These are phyloP conservation scores for Suhomyces kunorum DNA, from an alignment of 1,139 yeast genomes.

Conservation along the genomic window DNA sequence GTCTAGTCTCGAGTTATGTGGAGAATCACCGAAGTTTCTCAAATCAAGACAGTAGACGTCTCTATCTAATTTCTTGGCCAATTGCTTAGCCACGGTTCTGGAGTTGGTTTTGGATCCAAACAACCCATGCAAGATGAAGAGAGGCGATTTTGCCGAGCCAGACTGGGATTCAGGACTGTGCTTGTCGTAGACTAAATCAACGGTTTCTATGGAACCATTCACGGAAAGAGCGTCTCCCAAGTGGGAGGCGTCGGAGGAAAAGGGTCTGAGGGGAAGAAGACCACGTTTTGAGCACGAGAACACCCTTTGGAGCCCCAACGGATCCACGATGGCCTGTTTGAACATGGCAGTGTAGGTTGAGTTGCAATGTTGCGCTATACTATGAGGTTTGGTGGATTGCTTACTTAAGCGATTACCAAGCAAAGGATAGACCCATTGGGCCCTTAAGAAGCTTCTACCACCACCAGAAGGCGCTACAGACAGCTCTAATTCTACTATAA, in stretches of 20 bases:
- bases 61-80: constrained; percentile 43
- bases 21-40: constrained; percentile 91
- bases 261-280: background rate
- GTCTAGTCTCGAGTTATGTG: constrained; percentile 68
- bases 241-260: constrained; percentile 15
- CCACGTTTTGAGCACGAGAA: background rate
- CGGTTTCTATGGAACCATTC: constrained; percentile 28
- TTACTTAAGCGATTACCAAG: background rate
- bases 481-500: background rate
- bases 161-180: constrained; percentile 26
- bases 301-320: background rate
- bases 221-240: constrained; percentile 29
- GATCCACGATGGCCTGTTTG: background rate
- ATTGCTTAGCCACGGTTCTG: constrained; percentile 64
- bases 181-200: constrained; percentile 32
- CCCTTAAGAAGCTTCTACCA: too few relatives aligned
- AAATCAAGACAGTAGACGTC: constrained; percentile 74
- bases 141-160: constrained; percentile 43
- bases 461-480: too few relatives aligned
- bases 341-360: background rate
- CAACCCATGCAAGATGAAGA: constrained; percentile 82
- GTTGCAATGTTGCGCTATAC: too few relatives aligned
- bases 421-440: too few relatives aligned
- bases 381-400: too few relatives aligned
- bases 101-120: constrained; percentile 84